Conservation (phyloP, 495 filamentous ascomycete genomes). For the Lasiosphaeria ovina region DNA sequence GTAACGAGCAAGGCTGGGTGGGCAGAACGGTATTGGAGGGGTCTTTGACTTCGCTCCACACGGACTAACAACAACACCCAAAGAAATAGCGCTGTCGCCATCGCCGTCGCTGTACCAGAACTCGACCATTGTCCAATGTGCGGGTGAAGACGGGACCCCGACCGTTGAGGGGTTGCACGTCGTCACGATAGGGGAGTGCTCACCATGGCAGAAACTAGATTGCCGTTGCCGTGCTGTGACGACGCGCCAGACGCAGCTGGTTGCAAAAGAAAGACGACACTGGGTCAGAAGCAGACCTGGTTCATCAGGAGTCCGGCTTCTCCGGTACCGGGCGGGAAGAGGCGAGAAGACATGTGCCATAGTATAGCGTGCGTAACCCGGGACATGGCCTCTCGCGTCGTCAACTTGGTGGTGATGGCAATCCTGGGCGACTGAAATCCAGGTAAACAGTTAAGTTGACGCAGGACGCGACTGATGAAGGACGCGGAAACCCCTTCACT, state of each 20-base stretch:
- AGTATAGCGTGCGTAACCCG: constrained; percentile 11
- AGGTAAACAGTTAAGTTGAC: not conserved
- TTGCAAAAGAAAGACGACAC: not conserved
- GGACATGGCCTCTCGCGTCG: constrained; percentile 12
- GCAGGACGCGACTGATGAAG: constrained; percentile 1
- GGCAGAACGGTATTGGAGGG: not conserved
- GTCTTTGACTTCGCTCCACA: too few relatives aligned
- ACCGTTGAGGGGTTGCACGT: too few relatives aligned
- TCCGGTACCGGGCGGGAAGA: constrained; percentile 29
- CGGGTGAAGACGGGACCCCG: too few relatives aligned
- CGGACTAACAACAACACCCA: too few relatives aligned
- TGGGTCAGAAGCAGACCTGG: constrained; percentile 11
- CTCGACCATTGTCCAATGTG: too few relatives aligned
- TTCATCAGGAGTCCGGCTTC: constrained; percentile 5
- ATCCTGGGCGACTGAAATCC: not conserved
- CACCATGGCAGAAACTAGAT: too few relatives aligned
- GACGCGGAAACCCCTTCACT: constrained; percentile 9
- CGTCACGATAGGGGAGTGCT: too few relatives aligned
- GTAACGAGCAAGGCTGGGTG: not conserved
- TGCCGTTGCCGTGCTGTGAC: too few relatives aligned
- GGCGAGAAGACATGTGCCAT: constrained; percentile 18
- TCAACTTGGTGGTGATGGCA: constrained; percentile 1
- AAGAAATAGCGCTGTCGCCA: too few relatives aligned
- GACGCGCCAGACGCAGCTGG: not conserved
- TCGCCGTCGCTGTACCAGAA: too few relatives aligned